A percentile compares a stretch with the other conserved stretches of the same genome.
These are phyloP conservation scores for Ulota crispa DNA, from an alignment of 225 moss, liverwort and hornwort species.

Conservation along the genomic window DNA sequence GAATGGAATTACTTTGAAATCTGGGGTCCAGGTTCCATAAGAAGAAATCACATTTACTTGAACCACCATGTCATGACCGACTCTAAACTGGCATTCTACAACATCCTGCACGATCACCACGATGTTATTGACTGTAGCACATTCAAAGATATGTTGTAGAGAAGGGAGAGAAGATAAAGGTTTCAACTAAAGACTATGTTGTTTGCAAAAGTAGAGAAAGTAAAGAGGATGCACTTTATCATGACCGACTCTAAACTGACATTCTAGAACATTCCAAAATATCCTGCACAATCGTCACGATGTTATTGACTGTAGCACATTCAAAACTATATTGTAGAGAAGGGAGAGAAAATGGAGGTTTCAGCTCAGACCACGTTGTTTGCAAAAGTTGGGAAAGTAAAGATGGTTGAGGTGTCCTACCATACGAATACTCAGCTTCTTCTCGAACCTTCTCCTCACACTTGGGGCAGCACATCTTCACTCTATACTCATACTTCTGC, in stretches of 20 bases:
- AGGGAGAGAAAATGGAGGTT: not conserved
- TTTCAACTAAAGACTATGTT: too few species aligned
- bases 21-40: not conserved
- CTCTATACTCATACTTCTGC: constrained; percentile 44
- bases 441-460: constrained; percentile 57
- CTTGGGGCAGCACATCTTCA: constrained; percentile 56
- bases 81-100: not conserved
- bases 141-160: not conserved
- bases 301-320: not conserved
- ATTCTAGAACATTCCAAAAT: not conserved
- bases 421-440: constrained; percentile 33
- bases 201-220: not conserved
- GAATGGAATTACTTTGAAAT: not conserved
- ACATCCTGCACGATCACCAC: not conserved
- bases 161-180: not conserved
- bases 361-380: too few species aligned
- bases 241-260: not conserved
- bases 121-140: not conserved
- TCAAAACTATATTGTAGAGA: not conserved
- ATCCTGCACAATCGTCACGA: not conserved
- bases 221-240: not conserved
- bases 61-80: too few species aligned
- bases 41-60: not conserved
- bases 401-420: not conserved
- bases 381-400: not conserved